phyloP scores from a whole-genome alignment of 106 monocot genomes.

The Acorus gramineus region DNA sequence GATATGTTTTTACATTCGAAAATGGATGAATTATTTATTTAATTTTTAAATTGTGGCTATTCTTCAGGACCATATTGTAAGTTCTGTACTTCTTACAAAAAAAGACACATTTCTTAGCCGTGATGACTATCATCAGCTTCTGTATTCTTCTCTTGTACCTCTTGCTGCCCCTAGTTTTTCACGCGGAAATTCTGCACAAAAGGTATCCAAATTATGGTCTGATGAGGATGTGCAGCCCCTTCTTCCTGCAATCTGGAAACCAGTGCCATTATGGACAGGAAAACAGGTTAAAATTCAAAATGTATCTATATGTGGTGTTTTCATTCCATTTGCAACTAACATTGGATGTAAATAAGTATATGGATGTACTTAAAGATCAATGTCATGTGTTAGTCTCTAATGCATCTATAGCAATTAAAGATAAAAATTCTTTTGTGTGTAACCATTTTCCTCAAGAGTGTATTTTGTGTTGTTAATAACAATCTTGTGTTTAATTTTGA shows the following conservation, averaged over 20 bases:
- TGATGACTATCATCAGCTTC: slow-evolving; percentile 83
- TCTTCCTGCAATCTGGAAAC: slow-evolving; percentile 80
- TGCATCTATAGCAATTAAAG: too few species aligned
- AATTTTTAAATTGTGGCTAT: background rate
- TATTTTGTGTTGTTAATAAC: too few species aligned
- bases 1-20: background rate
- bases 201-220: slow-evolving; percentile 29
- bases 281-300: slow-evolving; percentile 52
- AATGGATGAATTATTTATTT: too few species aligned
- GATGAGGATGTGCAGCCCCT: slow-evolving; percentile 38
- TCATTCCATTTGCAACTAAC: too few species aligned
- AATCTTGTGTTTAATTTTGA: too few species aligned
- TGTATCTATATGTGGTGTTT: too few species aligned
- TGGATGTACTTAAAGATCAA: too few species aligned
- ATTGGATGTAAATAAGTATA: too few species aligned
- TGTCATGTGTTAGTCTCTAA: too few species aligned
- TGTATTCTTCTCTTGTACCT: slow-evolving; percentile 60
- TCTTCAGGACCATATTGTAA: slow-evolving; percentile 87
- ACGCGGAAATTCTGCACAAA: slow-evolving; percentile 15
- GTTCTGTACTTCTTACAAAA: slow-evolving; percentile 88
- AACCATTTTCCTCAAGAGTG: too few species aligned
- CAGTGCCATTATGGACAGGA: slow-evolving; percentile 82
- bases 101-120: slow-evolving; percentile 78
- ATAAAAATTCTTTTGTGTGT: too few species aligned
- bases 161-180: slow-evolving; percentile 16